phyloP scores from a whole-genome alignment of 2,329 filamentous ascomycete species.

The Ophiostoma novo-ulmi region DNA sequence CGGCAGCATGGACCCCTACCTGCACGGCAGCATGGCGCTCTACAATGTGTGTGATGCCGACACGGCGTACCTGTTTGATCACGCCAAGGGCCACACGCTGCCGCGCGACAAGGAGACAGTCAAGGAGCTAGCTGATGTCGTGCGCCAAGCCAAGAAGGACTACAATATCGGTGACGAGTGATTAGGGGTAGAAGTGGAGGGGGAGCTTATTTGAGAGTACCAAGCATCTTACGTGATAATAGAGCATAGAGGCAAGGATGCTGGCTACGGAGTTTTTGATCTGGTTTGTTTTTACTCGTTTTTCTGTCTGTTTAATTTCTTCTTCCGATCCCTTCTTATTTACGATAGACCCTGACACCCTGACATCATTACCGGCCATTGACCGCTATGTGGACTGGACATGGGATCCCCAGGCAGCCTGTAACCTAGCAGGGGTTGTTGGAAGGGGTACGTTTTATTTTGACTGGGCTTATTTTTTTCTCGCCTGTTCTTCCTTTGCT shows the following conservation, averaged over 20 bases:
- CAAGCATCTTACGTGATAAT: background rate
- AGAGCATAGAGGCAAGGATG: slow-evolving; percentile 2
- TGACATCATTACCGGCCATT: background rate
- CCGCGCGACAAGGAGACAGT: slow-evolving; percentile 49
- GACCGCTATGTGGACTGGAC: background rate
- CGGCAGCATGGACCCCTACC: slow-evolving; percentile 54
- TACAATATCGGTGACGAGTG: slow-evolving; percentile 24
- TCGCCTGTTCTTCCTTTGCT: background rate
- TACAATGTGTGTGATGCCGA: slow-evolving; percentile 59
- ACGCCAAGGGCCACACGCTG: slow-evolving; percentile 59
- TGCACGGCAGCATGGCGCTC: slow-evolving; percentile 55
- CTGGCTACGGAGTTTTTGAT: background rate
- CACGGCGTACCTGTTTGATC: slow-evolving; percentile 56
- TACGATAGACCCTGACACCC: background rate
- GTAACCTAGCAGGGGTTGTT: background rate
- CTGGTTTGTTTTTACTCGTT: background rate
- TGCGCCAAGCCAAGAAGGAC: slow-evolving; percentile 34
- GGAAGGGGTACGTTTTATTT: background rate
- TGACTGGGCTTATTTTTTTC: background rate
- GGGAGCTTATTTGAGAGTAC: background rate
- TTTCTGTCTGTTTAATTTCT: background rate
- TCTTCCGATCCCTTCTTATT: background rate
- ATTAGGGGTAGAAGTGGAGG: background rate
- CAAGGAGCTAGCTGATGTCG: slow-evolving; percentile 43
- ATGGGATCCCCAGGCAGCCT: background rate